A percentile compares a stretch with the other conserved stretches of the same genome.
These are phyloP conservation scores for Dioscorea dumetorum DNA, from an alignment of 106 monocot genomes.

Conservation along the genomic window DNA sequence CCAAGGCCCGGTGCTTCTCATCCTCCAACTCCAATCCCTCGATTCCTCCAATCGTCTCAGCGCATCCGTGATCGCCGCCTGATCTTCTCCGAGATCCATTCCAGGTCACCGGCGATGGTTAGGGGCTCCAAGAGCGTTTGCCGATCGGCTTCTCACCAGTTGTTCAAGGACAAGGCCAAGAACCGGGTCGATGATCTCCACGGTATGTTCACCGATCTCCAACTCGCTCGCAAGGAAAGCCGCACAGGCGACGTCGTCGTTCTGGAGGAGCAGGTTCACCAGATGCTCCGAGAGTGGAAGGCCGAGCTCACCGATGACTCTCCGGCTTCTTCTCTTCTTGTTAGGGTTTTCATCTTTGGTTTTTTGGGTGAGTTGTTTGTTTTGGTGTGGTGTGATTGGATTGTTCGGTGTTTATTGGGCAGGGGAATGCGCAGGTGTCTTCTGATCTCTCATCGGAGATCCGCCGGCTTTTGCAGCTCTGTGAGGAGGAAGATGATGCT, in stretches of 20 bases:
- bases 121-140: conserved; percentile 21
- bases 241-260: conserved; percentile 36
- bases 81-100: neutral
- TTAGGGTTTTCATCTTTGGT: conserved; percentile 4
- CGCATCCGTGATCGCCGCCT: too few species aligned
- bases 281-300: conserved; percentile 60
- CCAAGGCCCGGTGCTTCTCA: too few species aligned
- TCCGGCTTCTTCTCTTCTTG: conserved; percentile 27
- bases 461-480: conserved; percentile 34
- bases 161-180: conserved; percentile 52
- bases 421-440: conserved; percentile 21
- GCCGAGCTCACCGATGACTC: conserved; percentile 47
- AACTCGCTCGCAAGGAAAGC: conserved; percentile 51
- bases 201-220: conserved; percentile 40
- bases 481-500: conserved; percentile 46
- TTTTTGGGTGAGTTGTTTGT: neutral
- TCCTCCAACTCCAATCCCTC: too few species aligned
- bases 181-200: conserved; percentile 52
- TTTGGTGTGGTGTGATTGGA: neutral
- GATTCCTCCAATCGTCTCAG: too few species aligned
- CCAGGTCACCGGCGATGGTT: conserved; percentile 8
- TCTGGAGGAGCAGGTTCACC: conserved; percentile 44
- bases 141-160: conserved; percentile 26
- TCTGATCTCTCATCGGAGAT: conserved; percentile 33
- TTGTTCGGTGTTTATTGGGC: neutral